These are phyloP conservation scores for Beauveria medogensis DNA, from an alignment of 2,329 filamentous ascomycete species.

Conservation along the genomic window DNA sequence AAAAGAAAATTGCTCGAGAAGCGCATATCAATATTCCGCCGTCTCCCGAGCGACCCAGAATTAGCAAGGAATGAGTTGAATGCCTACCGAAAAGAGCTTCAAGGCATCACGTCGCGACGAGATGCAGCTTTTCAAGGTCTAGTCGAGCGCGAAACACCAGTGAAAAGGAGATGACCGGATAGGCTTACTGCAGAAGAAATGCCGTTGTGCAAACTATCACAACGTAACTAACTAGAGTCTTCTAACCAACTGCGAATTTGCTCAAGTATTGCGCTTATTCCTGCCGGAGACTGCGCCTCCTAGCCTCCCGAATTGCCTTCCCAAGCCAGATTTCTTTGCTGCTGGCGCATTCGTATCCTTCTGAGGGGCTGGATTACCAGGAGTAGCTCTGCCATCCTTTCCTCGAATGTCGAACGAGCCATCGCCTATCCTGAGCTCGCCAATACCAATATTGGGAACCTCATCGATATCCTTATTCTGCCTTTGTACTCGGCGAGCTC, in stretches of 20 bases:
- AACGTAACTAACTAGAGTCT: neutral
- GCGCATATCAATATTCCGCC: slow-evolving; percentile 58
- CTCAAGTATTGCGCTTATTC: slow-evolving; percentile 39
- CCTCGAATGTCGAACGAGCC: slow-evolving; percentile 30
- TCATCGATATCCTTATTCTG: slow-evolving; percentile 45
- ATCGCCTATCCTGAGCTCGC: slow-evolving; percentile 35
- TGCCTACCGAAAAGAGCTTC: slow-evolving; percentile 55
- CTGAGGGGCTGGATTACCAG: slow-evolving; percentile 31
- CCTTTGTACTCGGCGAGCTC: slow-evolving; percentile 63
- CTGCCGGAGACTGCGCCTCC: slow-evolving; percentile 63
- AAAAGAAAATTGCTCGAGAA: slow-evolving; percentile 52
- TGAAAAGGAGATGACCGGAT: slow-evolving; percentile 27
- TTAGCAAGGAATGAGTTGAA: slow-evolving; percentile 65
- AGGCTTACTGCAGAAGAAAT: neutral
- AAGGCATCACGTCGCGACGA: slow-evolving; percentile 50
- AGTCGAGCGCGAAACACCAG: slow-evolving; percentile 53
- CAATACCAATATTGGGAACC: slow-evolving; percentile 34
- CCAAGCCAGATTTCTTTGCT: slow-evolving; percentile 55
- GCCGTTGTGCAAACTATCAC: neutral
- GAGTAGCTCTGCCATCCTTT: slow-evolving; percentile 29
- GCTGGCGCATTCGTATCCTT: slow-evolving; percentile 41
- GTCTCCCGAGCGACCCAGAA: slow-evolving; percentile 62
- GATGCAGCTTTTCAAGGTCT: slow-evolving; percentile 70
- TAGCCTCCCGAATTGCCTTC: slow-evolving; percentile 61
- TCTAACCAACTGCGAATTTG: neutral